phyloP scores from a whole-genome alignment of 495 filamentous ascomycete genomes.

The Neurospora pannonica region DNA sequence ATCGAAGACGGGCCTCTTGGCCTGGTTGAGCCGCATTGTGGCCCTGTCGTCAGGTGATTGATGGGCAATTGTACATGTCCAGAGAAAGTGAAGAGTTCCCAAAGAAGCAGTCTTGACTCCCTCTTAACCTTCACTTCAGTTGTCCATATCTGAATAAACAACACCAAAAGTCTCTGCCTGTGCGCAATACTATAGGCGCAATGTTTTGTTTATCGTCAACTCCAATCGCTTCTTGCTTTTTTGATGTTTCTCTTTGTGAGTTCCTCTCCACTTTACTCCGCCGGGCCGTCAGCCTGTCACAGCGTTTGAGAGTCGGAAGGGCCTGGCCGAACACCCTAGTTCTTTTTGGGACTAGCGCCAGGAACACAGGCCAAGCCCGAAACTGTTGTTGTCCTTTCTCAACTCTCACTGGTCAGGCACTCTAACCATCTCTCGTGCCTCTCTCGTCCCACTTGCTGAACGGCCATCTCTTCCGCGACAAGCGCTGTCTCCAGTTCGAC shows the following conservation, averaged over 20 bases:
- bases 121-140: not conserved
- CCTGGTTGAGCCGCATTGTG: not conserved
- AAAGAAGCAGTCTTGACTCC: not conserved
- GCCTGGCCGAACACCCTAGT: not conserved
- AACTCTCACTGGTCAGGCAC: not conserved
- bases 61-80: not conserved
- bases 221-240: not conserved
- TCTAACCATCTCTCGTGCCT: not conserved
- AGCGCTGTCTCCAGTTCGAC: not conserved
- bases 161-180: not conserved
- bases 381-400: not conserved
- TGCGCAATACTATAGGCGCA: not conserved
- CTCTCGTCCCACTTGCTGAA: not conserved
- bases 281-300: not conserved
- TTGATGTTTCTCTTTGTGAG: not conserved
- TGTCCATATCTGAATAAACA: not conserved
- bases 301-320: slow-evolving; percentile 1
- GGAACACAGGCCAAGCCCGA: slow-evolving; percentile 16
- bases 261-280: not conserved
- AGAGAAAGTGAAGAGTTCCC: not conserved
- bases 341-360: slow-evolving; percentile 10
- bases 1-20: not conserved
- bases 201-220: not conserved
- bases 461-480: not conserved
- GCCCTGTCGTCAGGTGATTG: not conserved